phyloP scores from a whole-genome alignment of 2,329 filamentous ascomycete genomes.

The Gnomoniopsis smithogilvyi region DNA sequence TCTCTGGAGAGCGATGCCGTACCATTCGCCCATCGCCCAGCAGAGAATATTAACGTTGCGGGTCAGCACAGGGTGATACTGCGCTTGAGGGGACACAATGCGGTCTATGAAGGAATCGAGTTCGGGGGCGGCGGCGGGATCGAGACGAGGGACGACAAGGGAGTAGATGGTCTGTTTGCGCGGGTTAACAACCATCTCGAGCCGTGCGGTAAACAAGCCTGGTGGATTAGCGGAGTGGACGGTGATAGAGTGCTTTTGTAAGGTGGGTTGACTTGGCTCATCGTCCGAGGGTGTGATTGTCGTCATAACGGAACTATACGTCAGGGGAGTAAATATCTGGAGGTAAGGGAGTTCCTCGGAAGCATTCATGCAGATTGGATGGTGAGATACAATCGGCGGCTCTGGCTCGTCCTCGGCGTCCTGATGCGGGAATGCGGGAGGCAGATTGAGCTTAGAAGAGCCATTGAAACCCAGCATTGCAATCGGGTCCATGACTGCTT shows the following conservation, averaged over 20 bases:
- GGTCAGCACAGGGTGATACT: slow-evolving; percentile 38
- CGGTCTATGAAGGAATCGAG: slow-evolving; percentile 51
- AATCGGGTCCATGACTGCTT: slow-evolving; percentile 48
- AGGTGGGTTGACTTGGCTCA: slow-evolving; percentile 28
- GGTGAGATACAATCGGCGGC: slow-evolving; percentile 55
- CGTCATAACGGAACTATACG: slow-evolving; percentile 53
- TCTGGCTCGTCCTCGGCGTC: slow-evolving; percentile 30
- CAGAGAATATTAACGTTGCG: slow-evolving; percentile 58
- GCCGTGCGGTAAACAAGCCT: slow-evolving; percentile 54
- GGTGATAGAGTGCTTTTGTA: slow-evolving; percentile 56
- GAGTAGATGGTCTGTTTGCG: slow-evolving; percentile 46
- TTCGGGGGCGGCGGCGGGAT: slow-evolving; percentile 56
- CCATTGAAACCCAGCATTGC: slow-evolving; percentile 47
- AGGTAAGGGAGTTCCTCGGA: slow-evolving; percentile 67
- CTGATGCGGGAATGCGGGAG: slow-evolving; percentile 17
- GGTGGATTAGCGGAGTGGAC: slow-evolving; percentile 42
- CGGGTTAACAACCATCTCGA: slow-evolving; percentile 59
- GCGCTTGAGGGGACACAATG: slow-evolving; percentile 29
- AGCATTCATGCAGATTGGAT: slow-evolving; percentile 59
- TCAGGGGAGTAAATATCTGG: slow-evolving; percentile 67
- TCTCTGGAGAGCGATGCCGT: slow-evolving; percentile 56
- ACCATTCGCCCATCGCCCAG: slow-evolving; percentile 69
- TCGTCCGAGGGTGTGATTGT: slow-evolving; percentile 35
- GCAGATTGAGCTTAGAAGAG: background rate
- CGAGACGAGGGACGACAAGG: slow-evolving; percentile 52